phyloP scores from a whole-genome alignment of 768 basidiomycete species.

The Calocera cornea region DNA sequence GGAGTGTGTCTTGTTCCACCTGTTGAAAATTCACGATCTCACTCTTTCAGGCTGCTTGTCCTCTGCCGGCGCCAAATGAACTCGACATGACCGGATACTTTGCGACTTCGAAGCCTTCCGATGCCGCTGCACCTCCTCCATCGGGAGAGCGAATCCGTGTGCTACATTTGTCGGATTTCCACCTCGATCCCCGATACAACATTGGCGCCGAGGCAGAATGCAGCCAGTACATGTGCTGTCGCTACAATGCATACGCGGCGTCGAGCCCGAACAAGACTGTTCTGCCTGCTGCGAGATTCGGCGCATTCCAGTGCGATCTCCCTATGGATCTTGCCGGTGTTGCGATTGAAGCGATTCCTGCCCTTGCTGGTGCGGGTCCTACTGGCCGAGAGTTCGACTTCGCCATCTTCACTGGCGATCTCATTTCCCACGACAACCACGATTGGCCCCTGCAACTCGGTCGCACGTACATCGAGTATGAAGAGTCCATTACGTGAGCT shows the following conservation, averaged over 20 bases:
- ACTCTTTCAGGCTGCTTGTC: constrained; percentile 28
- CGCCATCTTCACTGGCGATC: constrained; percentile 20
- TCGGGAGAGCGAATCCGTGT: background rate
- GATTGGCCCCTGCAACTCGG: background rate
- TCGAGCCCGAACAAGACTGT: constrained; percentile 38
- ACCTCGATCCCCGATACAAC: background rate
- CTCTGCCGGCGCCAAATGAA: background rate
- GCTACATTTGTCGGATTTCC: background rate
- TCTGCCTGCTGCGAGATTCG: constrained; percentile 53
- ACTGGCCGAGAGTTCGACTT: constrained; percentile 27
- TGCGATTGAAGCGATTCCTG: constrained; percentile 53
- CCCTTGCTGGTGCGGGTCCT: constrained; percentile 43
- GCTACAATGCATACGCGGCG: constrained; percentile 7
- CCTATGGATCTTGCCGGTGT: constrained; percentile 48
- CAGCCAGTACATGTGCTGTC: background rate
- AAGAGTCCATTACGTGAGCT: background rate
- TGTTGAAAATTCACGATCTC: constrained; percentile 23
- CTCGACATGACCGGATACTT: constrained; percentile 9
- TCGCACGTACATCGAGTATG: background rate
- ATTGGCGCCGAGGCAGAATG: background rate
- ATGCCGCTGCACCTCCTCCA: background rate
- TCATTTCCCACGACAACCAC: constrained; percentile 13
- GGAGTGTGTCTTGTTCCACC: background rate
- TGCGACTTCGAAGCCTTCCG: constrained; percentile 4
- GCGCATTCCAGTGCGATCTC: constrained; percentile 47